Evolutionary conservation across 192 early-diverging fungal genomes (phyloP), one percentile per base, ranked within the genome.

Genomic region (Entrophospora sp.): DNA sequence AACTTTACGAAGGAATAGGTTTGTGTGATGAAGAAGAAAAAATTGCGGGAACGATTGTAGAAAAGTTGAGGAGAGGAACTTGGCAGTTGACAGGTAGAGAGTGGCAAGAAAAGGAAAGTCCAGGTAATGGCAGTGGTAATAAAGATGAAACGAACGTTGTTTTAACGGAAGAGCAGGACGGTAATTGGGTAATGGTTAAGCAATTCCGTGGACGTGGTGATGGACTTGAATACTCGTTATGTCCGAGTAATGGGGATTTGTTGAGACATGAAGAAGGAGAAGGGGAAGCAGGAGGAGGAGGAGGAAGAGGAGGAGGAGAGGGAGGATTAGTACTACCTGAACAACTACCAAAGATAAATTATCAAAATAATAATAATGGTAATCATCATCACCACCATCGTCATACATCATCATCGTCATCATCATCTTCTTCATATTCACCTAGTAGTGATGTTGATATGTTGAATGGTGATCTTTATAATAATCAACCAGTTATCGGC

Each of bases 1-100:
- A 55, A 51, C 18, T 66, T 0, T 66, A 45, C 20, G 64, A 66
- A 10, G 64, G 64, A 4, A 55, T 62, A 22, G 14, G 42, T 5
- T 22, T 35, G 8, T 64, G 49, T 18, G 62, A 60, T 1, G 71
- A 77, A 18, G 68, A 68, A 7, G 75, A 73, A 4, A 66, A 68
- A 8, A 72, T 71, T 24, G 40, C 67, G n/a, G 57, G 62, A 25
- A 40, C 69, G 2, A 37, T 48, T 9, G 67, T 70, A 10, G 71
- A 77, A 34, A 71, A 72, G 3, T 65, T 66, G 24, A 30, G 44
- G 5, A 18, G 62, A 18, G 44, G 38, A 35, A 10, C 53, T 4
- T 57, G 52, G 55, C 24, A 43, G 51, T 51, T 61, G 25, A 37
- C 34, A 1, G 37, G 59, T 24, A 38, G 64, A 22, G 63, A 60